phyloP scores from a whole-genome alignment of 2,329 filamentous ascomycete genomes.

The Tolypocladium amazonense region DNA sequence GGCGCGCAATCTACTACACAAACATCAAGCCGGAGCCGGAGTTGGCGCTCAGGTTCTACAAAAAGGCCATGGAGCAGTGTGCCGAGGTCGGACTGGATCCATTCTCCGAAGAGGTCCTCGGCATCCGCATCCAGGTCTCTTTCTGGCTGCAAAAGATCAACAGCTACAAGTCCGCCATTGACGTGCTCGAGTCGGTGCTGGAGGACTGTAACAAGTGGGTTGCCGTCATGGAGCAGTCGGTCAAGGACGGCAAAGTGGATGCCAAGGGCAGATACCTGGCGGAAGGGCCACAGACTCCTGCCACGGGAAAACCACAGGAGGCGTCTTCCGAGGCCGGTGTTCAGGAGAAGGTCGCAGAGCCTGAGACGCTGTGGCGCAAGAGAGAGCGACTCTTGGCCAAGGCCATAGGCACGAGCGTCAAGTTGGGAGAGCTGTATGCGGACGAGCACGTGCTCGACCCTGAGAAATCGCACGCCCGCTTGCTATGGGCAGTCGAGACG shows the following conservation, averaged over 20 bases:
- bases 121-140: constrained; percentile 75
- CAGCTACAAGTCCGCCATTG: constrained; percentile 58
- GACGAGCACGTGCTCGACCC: constrained; percentile 64
- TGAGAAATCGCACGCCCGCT: constrained; percentile 59
- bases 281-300: background rate
- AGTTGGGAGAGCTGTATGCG: constrained; percentile 75
- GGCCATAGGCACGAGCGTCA: constrained; percentile 65
- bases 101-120: constrained; percentile 83
- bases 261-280: constrained; percentile 23
- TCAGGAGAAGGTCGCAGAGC: background rate
- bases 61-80: constrained; percentile 64
- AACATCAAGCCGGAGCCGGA: constrained; percentile 66
- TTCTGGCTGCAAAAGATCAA: constrained; percentile 69
- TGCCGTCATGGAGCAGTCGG: constrained; percentile 38
- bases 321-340: background rate
- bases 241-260: constrained; percentile 34
- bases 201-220: constrained; percentile 57
- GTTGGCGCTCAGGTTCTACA: constrained; percentile 74
- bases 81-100: constrained; percentile 69
- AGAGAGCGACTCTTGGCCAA: constrained; percentile 62
- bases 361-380: constrained; percentile 43
- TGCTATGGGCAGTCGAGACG: constrained; percentile 76
- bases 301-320: constrained; percentile 1
- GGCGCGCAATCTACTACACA: constrained; percentile 77
- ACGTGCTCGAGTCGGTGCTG: constrained; percentile 68